Base-by-base conservation (phyloP, 1,284 basidiomycete genomes). In the Bjerkandera adusta region DNA sequence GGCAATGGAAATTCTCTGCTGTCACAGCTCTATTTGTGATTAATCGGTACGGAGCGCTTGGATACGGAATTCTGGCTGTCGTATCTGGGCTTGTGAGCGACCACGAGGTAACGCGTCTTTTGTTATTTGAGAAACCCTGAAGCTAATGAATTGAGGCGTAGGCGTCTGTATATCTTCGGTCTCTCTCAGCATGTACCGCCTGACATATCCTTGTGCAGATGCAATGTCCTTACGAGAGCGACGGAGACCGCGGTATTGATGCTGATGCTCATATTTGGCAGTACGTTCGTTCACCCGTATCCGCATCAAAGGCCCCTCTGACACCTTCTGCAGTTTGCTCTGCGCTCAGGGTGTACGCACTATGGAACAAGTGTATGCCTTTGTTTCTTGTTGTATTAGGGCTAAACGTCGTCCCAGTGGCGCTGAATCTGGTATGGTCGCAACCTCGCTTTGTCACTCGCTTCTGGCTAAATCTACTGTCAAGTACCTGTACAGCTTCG, bases 21-120 rank as follows among this genome's bases (percentile, higher is more conserved):
- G 36, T 40, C 0, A 48, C 48, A 4, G 7, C 49, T 7, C 26
- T 55, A 5, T 55, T 55, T 25, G 5, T 49, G 4, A 21, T 52
- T n/a, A 55, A 55, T 21, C 50, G 53, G 10, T 55, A 55, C 13
- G 24, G 37, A 18, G 29, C 35, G 12, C 8, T 33, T 3, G 5
- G 41, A 3, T 40, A 47, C 26, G 26, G 45, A 10, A 30, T 32
- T 4, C 25, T 46, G 11, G 29, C 39, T 11, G 20, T 41, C n/a
- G 39, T 15, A 3, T n/a, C 41, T 13, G 21, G 20, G 5, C 26
- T 43, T 15, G 41, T 43, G 16, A 10, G 35, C 5, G n/a, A 20
- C 35, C 41, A 10, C 2, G 13, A 5, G 10, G 32, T 43, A 34
- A 22, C n/a, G n/a, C n/a, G 41, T 34, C 7, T 15, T 34, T 15